Base-by-base conservation (phyloP, 768 basidiomycete genomes). In the Trichaptum fuscoviolaceum region DNA sequence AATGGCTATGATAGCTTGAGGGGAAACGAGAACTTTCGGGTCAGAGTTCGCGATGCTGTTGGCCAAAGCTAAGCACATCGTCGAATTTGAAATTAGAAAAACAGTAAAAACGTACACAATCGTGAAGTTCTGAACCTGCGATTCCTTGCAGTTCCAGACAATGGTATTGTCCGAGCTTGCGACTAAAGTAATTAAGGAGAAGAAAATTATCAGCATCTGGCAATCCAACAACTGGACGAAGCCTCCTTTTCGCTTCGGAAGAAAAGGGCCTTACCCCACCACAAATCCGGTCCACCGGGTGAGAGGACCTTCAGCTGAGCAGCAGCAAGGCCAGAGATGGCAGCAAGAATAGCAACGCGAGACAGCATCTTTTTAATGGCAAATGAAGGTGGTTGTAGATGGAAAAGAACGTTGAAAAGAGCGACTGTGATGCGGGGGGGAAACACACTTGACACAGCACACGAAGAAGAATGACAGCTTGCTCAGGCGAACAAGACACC, bases 241-340 rank as follows among this genome's bases (percentile, higher is more conserved):
- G 30, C 30, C 23, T 25, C 59, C 42, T 52, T 52, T 52, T 52
- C 42, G 42, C 42, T 52, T 52, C 42, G 7, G 57, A 35, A n/a
- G 63, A 64, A 25, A 35, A 30, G 0, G 26, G 17, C 81, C 85
- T 63, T 67, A 89, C 88, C 84, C 88, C 88, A 89, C 87, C 87
- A 89, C 8, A 76, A 71, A 69, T 75, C 63, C 1, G 79, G 57
- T 15, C 76, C 72, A 35, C 79, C 77, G 1, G 88, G 88, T 57
- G 73, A 70, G 59, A 80, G 75, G 77, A 89, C 76, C 57, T 70
- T 35, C 66, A 87, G 76, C 68, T 80, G 75, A 8, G 83, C 82
- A 68, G 75, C 73, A 57, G 76, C 79, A 57, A 77, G 70, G 68
- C 75, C 73, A 64, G 74, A 70, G 65, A 84, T 70, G 68, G 83